phyloP scores from a whole-genome alignment of 495 filamentous ascomycete species.

The Penicillium daleae region DNA sequence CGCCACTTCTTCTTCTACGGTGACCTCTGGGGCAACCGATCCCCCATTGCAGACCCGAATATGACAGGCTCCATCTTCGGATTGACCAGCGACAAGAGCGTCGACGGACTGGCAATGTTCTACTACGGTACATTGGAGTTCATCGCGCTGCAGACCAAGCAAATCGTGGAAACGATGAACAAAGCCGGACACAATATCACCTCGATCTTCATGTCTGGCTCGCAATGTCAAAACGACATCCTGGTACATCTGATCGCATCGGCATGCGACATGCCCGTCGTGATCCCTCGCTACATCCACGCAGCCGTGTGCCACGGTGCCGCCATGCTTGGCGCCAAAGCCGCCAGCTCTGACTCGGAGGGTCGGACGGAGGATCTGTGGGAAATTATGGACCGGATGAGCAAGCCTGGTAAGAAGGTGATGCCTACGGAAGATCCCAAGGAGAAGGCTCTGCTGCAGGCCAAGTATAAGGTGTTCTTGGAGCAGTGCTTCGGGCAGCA shows the following conservation, averaged over 20 bases:
- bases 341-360: conserved; percentile 73
- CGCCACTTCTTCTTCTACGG: conserved; percentile 98
- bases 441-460: conserved; percentile 77
- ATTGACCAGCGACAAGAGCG: conserved; percentile 78
- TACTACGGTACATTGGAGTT: conserved; percentile 97
- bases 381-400: conserved; percentile 97
- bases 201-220: conserved; percentile 97
- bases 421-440: conserved; percentile 67
- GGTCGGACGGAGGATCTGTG: conserved; percentile 86
- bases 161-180: conserved; percentile 95
- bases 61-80: conserved; percentile 92
- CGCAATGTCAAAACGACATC: conserved; percentile 93
- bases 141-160: conserved; percentile 92
- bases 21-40: conserved; percentile 96
- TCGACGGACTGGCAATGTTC: conserved; percentile 83
- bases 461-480: conserved; percentile 79
- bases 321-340: conserved; percentile 96
- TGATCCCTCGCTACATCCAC: conserved; percentile 89
- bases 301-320: conserved; percentile 97
- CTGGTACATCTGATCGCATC: conserved; percentile 89
- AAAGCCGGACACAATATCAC: conserved; percentile 76
- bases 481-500: conserved; percentile 67
- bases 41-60: conserved; percentile 84
- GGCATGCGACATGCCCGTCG: conserved; percentile 85
- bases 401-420: conserved; percentile 85